Percentiles rank a stretch among this genome's conserved stretches.
These are phyloP conservation scores for Trichaptum fuscoviolaceum DNA, from an alignment of 768 basidiomycete species.

Conservation along the genomic window DNA sequence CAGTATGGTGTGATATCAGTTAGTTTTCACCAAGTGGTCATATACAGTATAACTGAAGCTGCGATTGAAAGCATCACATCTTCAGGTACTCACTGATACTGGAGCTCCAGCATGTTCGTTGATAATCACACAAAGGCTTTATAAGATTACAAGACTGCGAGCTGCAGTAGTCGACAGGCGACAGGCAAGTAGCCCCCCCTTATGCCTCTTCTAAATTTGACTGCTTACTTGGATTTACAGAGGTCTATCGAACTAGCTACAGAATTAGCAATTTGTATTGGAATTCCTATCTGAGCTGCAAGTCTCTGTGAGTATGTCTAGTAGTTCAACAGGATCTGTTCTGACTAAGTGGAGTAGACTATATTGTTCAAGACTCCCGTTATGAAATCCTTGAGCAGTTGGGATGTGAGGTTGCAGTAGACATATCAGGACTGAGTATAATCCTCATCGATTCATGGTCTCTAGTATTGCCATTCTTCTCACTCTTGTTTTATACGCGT, in stretches of 20 bases:
- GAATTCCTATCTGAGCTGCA: background rate
- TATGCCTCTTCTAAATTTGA: background rate
- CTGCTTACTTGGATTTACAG: background rate
- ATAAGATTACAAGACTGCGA: constrained; percentile 45
- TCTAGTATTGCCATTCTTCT: background rate
- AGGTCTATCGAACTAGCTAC: background rate
- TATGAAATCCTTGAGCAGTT: background rate
- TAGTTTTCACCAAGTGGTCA: constrained; percentile 17
- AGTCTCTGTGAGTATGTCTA: background rate
- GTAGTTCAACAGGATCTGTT: background rate
- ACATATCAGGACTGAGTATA: background rate
- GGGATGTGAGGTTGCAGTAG: background rate
- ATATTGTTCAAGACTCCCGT: background rate
- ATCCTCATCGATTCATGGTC: background rate
- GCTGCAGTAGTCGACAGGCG: constrained; percentile 45
- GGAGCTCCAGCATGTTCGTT: constrained; percentile 36
- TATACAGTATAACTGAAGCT: background rate
- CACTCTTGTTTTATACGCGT: background rate
- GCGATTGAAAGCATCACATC: constrained; percentile 29
- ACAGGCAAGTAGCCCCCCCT: constrained; percentile 23
- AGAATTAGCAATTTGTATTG: background rate
- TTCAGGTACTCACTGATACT: constrained; percentile 28
- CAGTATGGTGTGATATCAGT: constrained; percentile 57
- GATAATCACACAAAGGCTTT: constrained; percentile 45
- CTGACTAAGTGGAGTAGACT: background rate